Base-by-base conservation (phyloP, 2,329 filamentous ascomycete genomes). In the Colletotrichum godetiae region DNA sequence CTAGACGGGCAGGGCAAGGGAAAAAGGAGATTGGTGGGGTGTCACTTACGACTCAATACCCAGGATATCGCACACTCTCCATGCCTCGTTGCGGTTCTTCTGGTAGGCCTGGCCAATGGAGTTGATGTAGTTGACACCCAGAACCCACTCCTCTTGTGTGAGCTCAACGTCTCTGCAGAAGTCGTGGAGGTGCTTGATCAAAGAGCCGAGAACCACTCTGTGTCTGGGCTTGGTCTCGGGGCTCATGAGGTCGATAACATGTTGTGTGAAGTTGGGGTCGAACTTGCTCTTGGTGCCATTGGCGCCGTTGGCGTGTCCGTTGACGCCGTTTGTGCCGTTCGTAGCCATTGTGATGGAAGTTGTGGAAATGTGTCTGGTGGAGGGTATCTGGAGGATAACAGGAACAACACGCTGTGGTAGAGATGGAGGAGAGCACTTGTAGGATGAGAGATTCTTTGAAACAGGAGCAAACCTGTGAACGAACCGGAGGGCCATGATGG, bases 1-100 rank as follows among this genome's bases (percentile, higher is more conserved):
- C 42, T 49, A 33, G 56, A 42, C 27, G 55, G 29, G 29, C 4
- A 5, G 22, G 31, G 13, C 11, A 6, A 24, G 6, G 11, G 19
- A 5, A 29, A 29, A 29, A 29, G 27, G 27, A 29, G 27, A 3
- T 29, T 29, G 27, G 27, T 29, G 31, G 49, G 31, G 31, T 19
- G 27, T 15, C 5, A 68, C 72, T 64, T 35, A 74, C 72, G 72
- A 73, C 49, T 74, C 72, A 15, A 74, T 74, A 2, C 72, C 72
- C 49, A 74, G 61, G 24, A 74, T 74, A 46, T 74, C 72, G 55
- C 69, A 72, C n/a, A 74, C 64, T 52, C 72, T 46, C 72, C 72
- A 74, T 10, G 72, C 70, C 72, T 74, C 72, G 31, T 74, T 74
- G 65, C 72, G 72, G 72, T 74, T 74, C 72, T 74, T 74, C 72